Evolutionary conservation across 257 asterid genomes (phyloP), one percentile per base, ranked within the genome.

Genomic region (Penstemon eatonii): DNA sequence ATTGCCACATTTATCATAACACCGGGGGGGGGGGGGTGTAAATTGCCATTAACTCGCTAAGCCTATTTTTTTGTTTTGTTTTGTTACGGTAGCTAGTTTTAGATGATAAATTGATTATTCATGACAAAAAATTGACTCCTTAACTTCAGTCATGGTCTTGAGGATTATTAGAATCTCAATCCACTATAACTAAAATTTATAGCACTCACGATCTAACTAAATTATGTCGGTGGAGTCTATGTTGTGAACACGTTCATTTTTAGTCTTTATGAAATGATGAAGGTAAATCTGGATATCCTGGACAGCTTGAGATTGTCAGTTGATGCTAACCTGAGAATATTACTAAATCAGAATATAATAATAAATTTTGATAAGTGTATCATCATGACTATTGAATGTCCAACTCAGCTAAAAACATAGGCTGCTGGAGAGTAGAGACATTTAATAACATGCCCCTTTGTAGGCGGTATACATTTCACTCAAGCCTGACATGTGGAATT

Each of bases 141-240:
- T 70, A 25, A 25, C 33, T 47, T 40, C 33, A 3, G 6, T 49
- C 65, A 56, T 68, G 33, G 66, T 43, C 51, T 44, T 69, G 58
- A 37, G 57, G 13, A 51, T 45, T 70, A 33, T 33, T 43, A 43
- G 42, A 41, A 62, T 4, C 7, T 62, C 38, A 51, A 60, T 33
- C 49, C 44, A 59, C 4, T 47, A 4, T n/a, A 8, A 42, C 25
- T 10, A 36, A 37, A 4, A 60, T 15, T 13, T 57, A 11, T 45
- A 43, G 40, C 11, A 4, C 7, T 3, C 36, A n/a, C 37, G 11
- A 9, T 46, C 57, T 33, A 50, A 43, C 53, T 15, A 15, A 37
- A 36, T 64, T 36, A 37, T 36, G 46, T 36, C 10, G 45, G 45
- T 64, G 69, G 36, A 9, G 15, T 60, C 19, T 43, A 33, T 44